phyloP scores from a whole-genome alignment of 1,284 basidiomycete genomes.

The Apiotrichum mycotoxinovorans region DNA sequence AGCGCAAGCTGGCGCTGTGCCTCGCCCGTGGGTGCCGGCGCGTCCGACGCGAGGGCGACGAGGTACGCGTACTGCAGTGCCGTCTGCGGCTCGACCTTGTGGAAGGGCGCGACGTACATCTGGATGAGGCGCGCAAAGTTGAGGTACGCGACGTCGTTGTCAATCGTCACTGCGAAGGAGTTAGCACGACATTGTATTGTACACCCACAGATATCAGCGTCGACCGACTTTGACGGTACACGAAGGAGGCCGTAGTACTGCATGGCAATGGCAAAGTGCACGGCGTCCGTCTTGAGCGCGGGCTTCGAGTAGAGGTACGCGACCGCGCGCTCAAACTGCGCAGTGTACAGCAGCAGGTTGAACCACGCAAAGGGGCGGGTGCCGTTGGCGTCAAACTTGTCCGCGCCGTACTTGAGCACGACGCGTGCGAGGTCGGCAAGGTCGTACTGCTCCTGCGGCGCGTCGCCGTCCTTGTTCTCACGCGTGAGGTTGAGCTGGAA shows the following conservation, averaged over 20 bases:
- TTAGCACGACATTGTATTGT: conserved; percentile 2
- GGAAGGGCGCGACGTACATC: conserved; percentile 88
- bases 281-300: conserved; percentile 86
- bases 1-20: conserved; percentile 81
- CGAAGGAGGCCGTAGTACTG: conserved; percentile 91
- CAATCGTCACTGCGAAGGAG: conserved; percentile 56
- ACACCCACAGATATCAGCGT: conserved; percentile 70
- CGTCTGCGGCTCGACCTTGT: conserved; percentile 84
- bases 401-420: conserved; percentile 80
- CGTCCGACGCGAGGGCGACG: conserved; percentile 75
- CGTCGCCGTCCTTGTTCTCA: conserved; percentile 66
- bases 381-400: conserved; percentile 83
- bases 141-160: conserved; percentile 55
- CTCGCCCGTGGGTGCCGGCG: conserved; percentile 59
- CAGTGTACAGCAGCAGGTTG: conserved; percentile 82
- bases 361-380: conserved; percentile 70
- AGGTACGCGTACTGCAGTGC: conserved; percentile 95
- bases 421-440: conserved; percentile 75
- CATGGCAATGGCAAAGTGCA: conserved; percentile 88
- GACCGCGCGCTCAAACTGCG: conserved; percentile 90
- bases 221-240: conserved; percentile 76
- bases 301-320: conserved; percentile 84
- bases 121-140: conserved; percentile 84
- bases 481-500: conserved; percentile 78
- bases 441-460: conserved; percentile 57